These are phyloP conservation scores for Zalaria obscura DNA, from an alignment of 2,329 filamentous ascomycete species.

Conservation along the genomic window DNA sequence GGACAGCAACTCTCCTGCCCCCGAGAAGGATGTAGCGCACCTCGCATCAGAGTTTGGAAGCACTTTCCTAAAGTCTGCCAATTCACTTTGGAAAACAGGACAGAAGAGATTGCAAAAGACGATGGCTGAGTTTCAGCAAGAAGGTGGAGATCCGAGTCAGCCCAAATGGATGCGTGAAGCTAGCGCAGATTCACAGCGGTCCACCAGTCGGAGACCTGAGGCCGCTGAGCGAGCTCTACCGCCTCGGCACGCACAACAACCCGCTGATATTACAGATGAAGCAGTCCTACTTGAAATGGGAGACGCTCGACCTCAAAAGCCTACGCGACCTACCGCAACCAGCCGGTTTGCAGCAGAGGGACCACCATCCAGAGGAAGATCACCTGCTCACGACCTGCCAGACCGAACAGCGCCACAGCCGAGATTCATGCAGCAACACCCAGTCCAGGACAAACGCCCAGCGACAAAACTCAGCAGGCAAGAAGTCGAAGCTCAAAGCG, in stretches of 20 bases:
- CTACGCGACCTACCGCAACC: conserved; percentile 15
- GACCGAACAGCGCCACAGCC: conserved; percentile 25
- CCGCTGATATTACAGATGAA: conserved; percentile 31
- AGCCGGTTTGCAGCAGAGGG: conserved; percentile 8
- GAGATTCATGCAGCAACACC: conserved; percentile 22
- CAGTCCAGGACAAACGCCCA: conserved; percentile 26
- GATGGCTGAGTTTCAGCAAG: conserved; percentile 67
- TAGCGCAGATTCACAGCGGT: conserved; percentile 12
- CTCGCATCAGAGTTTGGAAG: conserved; percentile 70
- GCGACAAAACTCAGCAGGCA: conserved; percentile 53
- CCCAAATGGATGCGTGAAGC: conserved; percentile 92
- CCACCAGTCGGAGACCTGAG: conserved; percentile 13
- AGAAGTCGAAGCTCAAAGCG: conserved; percentile 62
- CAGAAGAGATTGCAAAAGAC: conserved; percentile 89
- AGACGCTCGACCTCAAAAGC: conserved; percentile 37
- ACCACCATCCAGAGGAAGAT: conserved; percentile 9
- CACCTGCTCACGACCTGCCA: conserved; percentile 18
- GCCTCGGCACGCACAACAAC: conserved; percentile 10
- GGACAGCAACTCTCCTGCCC: conserved; percentile 41
- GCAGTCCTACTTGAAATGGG: conserved; percentile 67
- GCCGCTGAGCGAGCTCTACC: conserved; percentile 8
- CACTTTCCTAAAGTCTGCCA: conserved; percentile 83
- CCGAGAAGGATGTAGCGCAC: conserved; percentile 63
- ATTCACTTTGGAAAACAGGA: conserved; percentile 86
- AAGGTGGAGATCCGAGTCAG: conserved; percentile 61